phyloP scores from a whole-genome alignment of 768 basidiomycete species.

The Collybia sp. region DNA sequence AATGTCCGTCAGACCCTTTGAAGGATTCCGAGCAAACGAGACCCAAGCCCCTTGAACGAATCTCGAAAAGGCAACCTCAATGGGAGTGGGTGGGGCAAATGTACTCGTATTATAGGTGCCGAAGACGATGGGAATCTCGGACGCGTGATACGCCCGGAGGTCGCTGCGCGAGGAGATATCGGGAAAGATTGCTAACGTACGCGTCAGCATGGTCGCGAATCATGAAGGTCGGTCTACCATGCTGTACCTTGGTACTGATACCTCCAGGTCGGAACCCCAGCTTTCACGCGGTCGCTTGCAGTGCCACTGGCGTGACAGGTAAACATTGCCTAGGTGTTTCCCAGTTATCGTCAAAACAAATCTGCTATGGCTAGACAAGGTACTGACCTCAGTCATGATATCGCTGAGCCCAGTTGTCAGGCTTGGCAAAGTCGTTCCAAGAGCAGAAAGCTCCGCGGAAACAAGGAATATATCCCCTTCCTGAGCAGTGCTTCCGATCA shows the following conservation, averaged over 20 bases:
- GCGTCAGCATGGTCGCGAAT: not conserved
- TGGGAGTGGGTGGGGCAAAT: conserved; percentile 13
- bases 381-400: conserved; percentile 3
- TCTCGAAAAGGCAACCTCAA: conserved; percentile 25
- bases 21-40: conserved; percentile 35
- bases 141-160: conserved; percentile 31
- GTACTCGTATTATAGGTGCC: conserved; percentile 26
- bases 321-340: conserved; percentile 5
- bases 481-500: conserved; percentile 21
- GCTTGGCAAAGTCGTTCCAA: conserved; percentile 4
- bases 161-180: conserved; percentile 27
- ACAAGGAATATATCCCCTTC: conserved; percentile 11
- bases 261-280: conserved; percentile 18
- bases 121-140: conserved; percentile 35
- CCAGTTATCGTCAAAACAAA: not conserved
- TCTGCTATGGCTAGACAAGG: too few species aligned
- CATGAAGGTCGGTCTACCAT: not conserved
- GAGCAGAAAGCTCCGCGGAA: not conserved
- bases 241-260: conserved; percentile 22
- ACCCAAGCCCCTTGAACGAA: conserved; percentile 36
- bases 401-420: conserved; percentile 6
- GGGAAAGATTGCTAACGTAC: conserved; percentile 25
- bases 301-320: conserved; percentile 8
- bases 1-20: conserved; percentile 18
- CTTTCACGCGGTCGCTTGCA: conserved; percentile 2